Evolutionary conservation across 2,329 filamentous ascomycete species (phyloP), one percentile per base, ranked within the genome.

Genomic region (Xylaria polymorpha): DNA sequence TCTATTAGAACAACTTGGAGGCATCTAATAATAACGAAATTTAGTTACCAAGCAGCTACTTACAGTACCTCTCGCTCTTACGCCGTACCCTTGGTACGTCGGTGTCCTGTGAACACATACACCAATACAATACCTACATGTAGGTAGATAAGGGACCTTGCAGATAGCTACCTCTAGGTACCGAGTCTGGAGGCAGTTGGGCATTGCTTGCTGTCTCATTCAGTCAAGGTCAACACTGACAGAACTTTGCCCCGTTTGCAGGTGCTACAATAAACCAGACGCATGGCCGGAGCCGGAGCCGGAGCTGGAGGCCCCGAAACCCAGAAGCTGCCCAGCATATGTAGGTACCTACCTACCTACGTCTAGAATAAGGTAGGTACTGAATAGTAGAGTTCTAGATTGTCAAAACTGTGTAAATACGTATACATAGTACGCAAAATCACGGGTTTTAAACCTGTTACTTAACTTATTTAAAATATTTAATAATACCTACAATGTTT

Each of bases 1-100:
- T 9, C 35, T 12, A 37, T 9, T 9, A 37, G 10, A 6, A 9
- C 35, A 6, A 37, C 35, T 12, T 10, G 4, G 20, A 48, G 22
- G 46, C 46, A 10, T 18, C 48, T 51, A 51, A 51, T 51, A 51
- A 51, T 51, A 51, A 51, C 15, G 15, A 44, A 10, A 44, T 44
- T 44, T 7, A 46, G 22, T 46, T 46, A 12, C n/a, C n/a, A 15
- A 48, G 10, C 10, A n/a, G n/a, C n/a, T n/a, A n/a, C n/a, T n/a
- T n/a, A n/a, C n/a, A n/a, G n/a, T 14, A 5, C 20, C 22, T 25
- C 48, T 51, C 48, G 14, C 25, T 51, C 25, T 32, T n/a, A 25
- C 20, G 46, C 14, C 15, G 20, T 25, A 3, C 44, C 14, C 44
- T 22, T 20, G 20, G 20, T 14, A 46, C 4, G 44, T 22, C 14